phyloP scores from a whole-genome alignment of 2,329 filamentous ascomycete genomes.

The Rosellinia necatrix region DNA sequence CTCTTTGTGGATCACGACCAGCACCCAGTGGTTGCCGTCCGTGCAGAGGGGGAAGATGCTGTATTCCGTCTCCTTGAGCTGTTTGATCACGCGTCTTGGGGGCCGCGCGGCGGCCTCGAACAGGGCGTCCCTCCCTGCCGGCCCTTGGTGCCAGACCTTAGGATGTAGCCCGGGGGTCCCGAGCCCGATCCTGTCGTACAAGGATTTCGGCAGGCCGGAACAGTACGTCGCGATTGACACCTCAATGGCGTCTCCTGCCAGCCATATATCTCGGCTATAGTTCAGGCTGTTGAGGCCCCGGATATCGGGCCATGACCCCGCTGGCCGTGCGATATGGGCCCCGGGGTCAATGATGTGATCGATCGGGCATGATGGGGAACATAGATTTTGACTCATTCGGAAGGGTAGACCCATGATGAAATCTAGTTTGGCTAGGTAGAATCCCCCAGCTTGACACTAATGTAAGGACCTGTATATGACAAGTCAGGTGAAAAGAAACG shows the following conservation, averaged over 20 bases:
- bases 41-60: constrained; percentile 29
- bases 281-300: constrained; percentile 31
- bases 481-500: no score
- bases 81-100: neutral
- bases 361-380: constrained; percentile 17
- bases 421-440: neutral
- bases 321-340: constrained; percentile 4
- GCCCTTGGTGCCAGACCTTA: neutral
- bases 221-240: constrained; percentile 12
- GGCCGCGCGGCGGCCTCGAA: neutral
- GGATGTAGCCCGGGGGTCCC: neutral
- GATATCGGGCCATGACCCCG: constrained; percentile 25
- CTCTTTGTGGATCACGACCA: constrained; percentile 29
- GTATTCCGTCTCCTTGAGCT: constrained; percentile 24
- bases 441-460: neutral
- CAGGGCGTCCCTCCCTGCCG: neutral
- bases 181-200: constrained; percentile 24
- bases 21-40: constrained; percentile 29
- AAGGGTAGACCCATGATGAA: constrained; percentile 7
- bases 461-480: neutral
- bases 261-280: constrained; percentile 18
- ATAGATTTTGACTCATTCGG: constrained; percentile 15
- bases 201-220: constrained; percentile 10
- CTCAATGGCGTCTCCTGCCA: constrained; percentile 28
- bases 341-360: constrained; percentile 4